Base-by-base conservation (phyloP, 2,329 filamentous ascomycete species). In the Fusarium fracticaudum region DNA sequence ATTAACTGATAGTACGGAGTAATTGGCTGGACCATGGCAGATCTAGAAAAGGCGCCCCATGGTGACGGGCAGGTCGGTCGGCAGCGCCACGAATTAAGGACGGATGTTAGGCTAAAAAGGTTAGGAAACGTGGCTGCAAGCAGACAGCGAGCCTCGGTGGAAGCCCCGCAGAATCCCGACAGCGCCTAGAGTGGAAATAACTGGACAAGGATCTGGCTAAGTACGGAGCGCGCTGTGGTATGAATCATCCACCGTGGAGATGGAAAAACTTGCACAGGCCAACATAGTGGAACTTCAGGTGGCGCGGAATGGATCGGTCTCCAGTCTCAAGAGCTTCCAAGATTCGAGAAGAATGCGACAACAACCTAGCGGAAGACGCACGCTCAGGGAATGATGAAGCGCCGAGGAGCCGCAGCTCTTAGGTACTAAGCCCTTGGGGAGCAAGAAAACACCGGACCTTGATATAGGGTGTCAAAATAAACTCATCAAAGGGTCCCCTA, bases 61-160 rank as follows among this genome's bases (percentile, higher is more conserved):
- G 71, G 58, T 64, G 47, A 33, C 29, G 29, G 29, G 18, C 47
- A 50, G 64, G 51, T 75, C 60, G 64, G 51, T 75, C 60, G 43
- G 54, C 61, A 63, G 69, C 73, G 70, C 74, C 76, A 75, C 73
- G 53, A 35, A 59, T 38, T 40, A 48, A 54, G 64, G 15, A 26
- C 51, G 47, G 26, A 48, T 37, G 44, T 60, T 50, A 61, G 61
- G 45, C 60, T 65, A 64, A 58, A 71, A 26, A 17, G 17, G n/a
- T 20, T 22, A 38, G 66, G 67, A 73, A 77, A 73, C 73, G 76
- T 78, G 74, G 76, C 76, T 78, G 69, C 65, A 71, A 70, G 74
- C 55, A 76, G 64, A 33, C 38, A 69, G 63, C 72, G 58, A 76
- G 65, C 35, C 35, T 47, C 33, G 37, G 48, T 58, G 64, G 47